Evolutionary conservation across 768 basidiomycete species (phyloP).

Genomic region (Lactifluus subvellereus): DNA sequence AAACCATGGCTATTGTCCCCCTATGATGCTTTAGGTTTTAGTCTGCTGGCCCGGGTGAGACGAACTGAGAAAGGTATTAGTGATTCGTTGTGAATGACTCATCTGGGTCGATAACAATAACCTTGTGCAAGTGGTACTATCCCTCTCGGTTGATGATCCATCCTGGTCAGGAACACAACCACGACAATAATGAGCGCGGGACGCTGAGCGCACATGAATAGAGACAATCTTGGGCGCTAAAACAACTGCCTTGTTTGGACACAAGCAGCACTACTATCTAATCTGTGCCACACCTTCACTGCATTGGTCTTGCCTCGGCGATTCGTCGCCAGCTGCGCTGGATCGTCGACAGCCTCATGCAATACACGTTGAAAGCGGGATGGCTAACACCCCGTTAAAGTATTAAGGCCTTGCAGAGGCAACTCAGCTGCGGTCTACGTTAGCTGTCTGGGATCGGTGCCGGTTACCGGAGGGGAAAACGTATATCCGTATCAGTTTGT

Average conservation of each 20-base stretch:
- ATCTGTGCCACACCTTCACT: slow-evolving; percentile 8
- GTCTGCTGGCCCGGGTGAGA: too few relatives aligned
- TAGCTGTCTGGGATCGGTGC: background rate
- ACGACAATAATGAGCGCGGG: background rate
- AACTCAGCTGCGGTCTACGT: background rate
- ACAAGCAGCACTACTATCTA: background rate
- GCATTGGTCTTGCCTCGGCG: slow-evolving; percentile 7
- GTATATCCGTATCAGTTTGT: background rate
- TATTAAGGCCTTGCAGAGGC: slow-evolving; percentile 6
- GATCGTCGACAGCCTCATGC: slow-evolving; percentile 21
- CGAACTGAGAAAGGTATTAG: too few relatives aligned
- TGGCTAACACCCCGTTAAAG: slow-evolving; percentile 3
- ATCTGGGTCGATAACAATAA: slow-evolving; percentile 9
- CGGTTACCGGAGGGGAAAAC: slow-evolving; percentile 1
- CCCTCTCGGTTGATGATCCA: background rate
- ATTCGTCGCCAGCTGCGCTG: slow-evolving; percentile 10
- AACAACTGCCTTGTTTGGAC: slow-evolving; percentile 1
- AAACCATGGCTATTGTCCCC: background rate
- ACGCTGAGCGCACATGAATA: background rate
- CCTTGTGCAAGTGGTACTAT: background rate
- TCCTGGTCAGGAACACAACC: background rate
- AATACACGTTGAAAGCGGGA: slow-evolving; percentile 6
- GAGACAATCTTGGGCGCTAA: background rate
- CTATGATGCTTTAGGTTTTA: background rate
- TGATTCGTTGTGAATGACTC: background rate